These are phyloP conservation scores for Hymenoscyphus infarciens DNA, from an alignment of 2,329 filamentous ascomycete species.

Conservation along the genomic window DNA sequence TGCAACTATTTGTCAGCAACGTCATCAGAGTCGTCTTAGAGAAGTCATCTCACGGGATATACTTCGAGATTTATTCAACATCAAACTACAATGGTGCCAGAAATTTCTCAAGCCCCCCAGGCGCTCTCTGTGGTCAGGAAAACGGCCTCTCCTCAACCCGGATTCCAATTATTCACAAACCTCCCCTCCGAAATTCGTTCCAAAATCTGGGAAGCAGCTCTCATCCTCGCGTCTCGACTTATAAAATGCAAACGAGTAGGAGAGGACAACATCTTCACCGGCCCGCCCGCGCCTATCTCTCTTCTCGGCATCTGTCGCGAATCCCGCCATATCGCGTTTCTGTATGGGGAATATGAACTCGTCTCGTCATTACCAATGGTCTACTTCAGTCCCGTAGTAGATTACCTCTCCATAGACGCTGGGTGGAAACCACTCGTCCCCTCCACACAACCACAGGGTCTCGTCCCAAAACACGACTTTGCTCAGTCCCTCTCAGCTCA, in stretches of 20 bases:
- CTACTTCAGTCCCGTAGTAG: slow-evolving; percentile 13
- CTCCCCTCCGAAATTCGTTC: slow-evolving; percentile 15
- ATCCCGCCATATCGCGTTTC: slow-evolving; percentile 10
- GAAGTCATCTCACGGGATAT: neutral
- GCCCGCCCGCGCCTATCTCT: slow-evolving; percentile 3
- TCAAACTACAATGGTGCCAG: neutral
- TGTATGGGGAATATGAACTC: slow-evolving; percentile 11
- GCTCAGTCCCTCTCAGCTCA: slow-evolving; percentile 18
- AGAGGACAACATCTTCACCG: slow-evolving; percentile 6
- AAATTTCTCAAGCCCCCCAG: neutral
- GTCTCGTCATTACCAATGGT: slow-evolving; percentile 4
- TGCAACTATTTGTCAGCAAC: neutral
- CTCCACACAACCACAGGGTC: neutral
- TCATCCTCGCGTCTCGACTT: slow-evolving; percentile 12
- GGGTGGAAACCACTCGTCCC: slow-evolving; percentile 18
- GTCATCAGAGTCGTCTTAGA: neutral
- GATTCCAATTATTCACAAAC: neutral
- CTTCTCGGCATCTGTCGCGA: slow-evolving; percentile 9
- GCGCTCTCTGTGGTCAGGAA: neutral
- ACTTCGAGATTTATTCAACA: neutral
- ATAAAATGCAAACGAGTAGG: slow-evolving; percentile 11
- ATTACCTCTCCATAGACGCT: slow-evolving; percentile 26
- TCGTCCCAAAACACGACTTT: slow-evolving; percentile 13
- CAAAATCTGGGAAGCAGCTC: slow-evolving; percentile 17
- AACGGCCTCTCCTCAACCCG: neutral